Base-by-base conservation (phyloP, 1,284 basidiomycete genomes). In the Apiotrichum mycotoxinovorans region DNA sequence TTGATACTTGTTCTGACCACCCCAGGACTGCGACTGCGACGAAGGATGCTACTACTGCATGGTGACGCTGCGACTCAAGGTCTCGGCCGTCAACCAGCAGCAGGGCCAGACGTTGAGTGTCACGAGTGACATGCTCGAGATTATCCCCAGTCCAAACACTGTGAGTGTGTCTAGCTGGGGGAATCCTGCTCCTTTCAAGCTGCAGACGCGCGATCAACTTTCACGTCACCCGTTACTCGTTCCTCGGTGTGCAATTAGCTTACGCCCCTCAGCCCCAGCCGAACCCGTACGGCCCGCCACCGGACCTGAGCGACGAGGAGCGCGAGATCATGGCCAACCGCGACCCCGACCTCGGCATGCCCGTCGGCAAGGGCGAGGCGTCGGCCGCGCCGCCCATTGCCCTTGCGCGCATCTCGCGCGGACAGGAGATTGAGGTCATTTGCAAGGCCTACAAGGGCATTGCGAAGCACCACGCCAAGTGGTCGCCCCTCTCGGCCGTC, bases 391-490 rank as follows among this genome's bases (percentile, higher is more conserved):
- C 83, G 26, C 89, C 90, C 1, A 87, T 98, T 47, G 79, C 96
- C 51, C 85, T 98, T 22, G 89, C 88, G 64, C 97, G 96, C 76
- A 87, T 99, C 58, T 85, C 91, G 45, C 91, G 90, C 77, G 94
- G 94, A 0, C 96, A 98, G 76, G 91, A 95, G 74, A 80, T 99
- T 38, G 88, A 85, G 70, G 72, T 95, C 54, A 83, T 83, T 37
- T 98, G 95, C 75, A 85, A 90, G 55, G 96, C 94, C 3, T 92
- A 94, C 77, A 98, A 97, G 84, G 95, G 95, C 27, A 89, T 97
- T 60, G 93, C 93, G 10, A 97, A 98, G 80, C 93, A 98, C 73
- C 96, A 99, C 72, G 93, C 96, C 9, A 99, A 99, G 79, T 98
- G 95, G 93, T 96, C 92, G 0, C 95, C 96, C 15, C 89, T 93